A percentile compares a stretch with the other conserved stretches of the same genome.
These are phyloP conservation scores for Metschnikowia peoriensis DNA, from an alignment of 805 yeast species.

Conservation along the genomic window DNA sequence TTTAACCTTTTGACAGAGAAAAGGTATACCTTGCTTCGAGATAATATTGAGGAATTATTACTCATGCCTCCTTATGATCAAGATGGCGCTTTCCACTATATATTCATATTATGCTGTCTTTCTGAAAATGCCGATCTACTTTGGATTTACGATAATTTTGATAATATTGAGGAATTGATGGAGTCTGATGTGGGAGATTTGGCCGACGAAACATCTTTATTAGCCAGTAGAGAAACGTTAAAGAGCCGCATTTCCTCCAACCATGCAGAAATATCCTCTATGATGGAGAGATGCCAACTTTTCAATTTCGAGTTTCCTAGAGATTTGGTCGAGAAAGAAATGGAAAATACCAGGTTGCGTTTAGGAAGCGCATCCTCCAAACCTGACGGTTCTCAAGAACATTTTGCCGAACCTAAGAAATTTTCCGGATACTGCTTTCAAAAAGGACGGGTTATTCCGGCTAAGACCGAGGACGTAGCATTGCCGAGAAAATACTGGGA, in stretches of 20 bases:
- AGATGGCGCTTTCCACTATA: slow-evolving; percentile 42
- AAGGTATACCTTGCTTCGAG: slow-evolving; percentile 33
- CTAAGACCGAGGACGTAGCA: neutral
- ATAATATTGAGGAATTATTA: slow-evolving; percentile 34
- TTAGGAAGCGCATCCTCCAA: neutral
- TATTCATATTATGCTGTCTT: slow-evolving; percentile 31
- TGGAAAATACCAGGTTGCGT: neutral
- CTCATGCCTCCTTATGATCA: slow-evolving; percentile 42
- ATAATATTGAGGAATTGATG: slow-evolving; percentile 5
- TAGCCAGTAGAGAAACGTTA: slow-evolving; percentile 16
- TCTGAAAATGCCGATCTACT: slow-evolving; percentile 24
- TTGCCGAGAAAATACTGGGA: slow-evolving; percentile 4
- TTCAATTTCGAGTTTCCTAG: slow-evolving; percentile 27
- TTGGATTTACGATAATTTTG: slow-evolving; percentile 1
- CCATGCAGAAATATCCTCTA: neutral
- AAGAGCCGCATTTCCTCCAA: slow-evolving; percentile 11
- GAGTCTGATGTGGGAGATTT: slow-evolving; percentile 16
- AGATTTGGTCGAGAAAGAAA: slow-evolving; percentile 8
- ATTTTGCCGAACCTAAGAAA: neutral
- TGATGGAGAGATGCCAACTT: slow-evolving; percentile 23
- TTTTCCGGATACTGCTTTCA: neutral
- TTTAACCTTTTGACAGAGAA: slow-evolving; percentile 43
- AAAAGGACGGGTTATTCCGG: neutral
- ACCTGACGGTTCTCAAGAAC: neutral
- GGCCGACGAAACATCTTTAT: slow-evolving; percentile 15